Conservation (phyloP, 2,329 filamentous ascomycete genomes). For the Bipolaris victoriae region DNA sequence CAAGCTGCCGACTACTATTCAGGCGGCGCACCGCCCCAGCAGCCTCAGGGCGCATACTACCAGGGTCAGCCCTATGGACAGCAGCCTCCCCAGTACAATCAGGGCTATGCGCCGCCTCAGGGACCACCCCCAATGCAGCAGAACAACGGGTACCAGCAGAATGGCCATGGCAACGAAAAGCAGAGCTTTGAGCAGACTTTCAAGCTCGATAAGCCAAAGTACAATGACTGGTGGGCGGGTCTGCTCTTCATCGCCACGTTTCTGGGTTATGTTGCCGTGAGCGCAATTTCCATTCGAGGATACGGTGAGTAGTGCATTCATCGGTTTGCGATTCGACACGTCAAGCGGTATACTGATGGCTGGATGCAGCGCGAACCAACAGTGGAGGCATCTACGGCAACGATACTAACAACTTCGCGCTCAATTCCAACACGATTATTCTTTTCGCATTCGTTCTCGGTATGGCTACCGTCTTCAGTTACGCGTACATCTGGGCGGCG, state of each 20-base stretch:
- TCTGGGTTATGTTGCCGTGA: slow-evolving; percentile 76
- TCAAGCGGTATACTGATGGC: slow-evolving; percentile 7
- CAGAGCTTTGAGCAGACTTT: slow-evolving; percentile 78
- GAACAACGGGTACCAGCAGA: slow-evolving; percentile 34
- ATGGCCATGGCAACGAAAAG: slow-evolving; percentile 50
- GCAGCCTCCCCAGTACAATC: slow-evolving; percentile 41
- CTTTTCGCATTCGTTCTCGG: slow-evolving; percentile 80
- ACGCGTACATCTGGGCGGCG: slow-evolving; percentile 75
- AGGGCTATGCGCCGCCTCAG: slow-evolving; percentile 39
- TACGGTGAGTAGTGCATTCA: slow-evolving; percentile 57
- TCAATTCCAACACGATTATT: slow-evolving; percentile 84
- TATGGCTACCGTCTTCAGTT: slow-evolving; percentile 76
- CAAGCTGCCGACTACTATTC: slow-evolving; percentile 51
- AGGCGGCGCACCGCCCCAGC: slow-evolving; percentile 28
- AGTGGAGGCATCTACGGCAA: slow-evolving; percentile 77
- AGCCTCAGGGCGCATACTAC: slow-evolving; percentile 31
- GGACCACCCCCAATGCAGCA: slow-evolving; percentile 31
- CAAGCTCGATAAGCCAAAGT: slow-evolving; percentile 82
- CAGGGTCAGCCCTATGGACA: slow-evolving; percentile 32
- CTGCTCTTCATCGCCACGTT: slow-evolving; percentile 75
- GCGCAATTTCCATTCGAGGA: slow-evolving; percentile 74
- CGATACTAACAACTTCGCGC: slow-evolving; percentile 64
- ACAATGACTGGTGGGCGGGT: slow-evolving; percentile 88
- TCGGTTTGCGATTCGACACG: neutral
- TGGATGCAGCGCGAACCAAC: slow-evolving; percentile 59